Base-by-base conservation (phyloP, 768 basidiomycete genomes). In the Tubosaeta sp. region DNA sequence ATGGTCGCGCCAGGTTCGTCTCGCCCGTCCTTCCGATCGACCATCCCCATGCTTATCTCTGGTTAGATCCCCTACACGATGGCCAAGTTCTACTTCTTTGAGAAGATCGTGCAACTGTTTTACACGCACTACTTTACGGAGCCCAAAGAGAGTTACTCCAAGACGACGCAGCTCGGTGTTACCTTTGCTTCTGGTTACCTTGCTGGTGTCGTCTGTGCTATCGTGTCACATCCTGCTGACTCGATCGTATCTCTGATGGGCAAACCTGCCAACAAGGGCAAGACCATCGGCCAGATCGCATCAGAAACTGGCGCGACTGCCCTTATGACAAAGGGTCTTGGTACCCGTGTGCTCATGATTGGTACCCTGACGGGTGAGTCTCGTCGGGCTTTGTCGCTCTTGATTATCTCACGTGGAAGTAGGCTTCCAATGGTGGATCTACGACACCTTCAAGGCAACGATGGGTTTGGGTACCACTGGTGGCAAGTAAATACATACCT, bases 21-120 rank as follows among this genome's bases (percentile, higher is more conserved):
- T n/a, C 1, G 3, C 19, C 36, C 4, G 9, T 7, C 8, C 9
- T 35, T 35, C 6, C 34, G 3, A 9, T 35, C 34, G 34, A 19
- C 19, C 18, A 11, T 38, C 19, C 36, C 19, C 18, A 35, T 38
- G 36, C 1, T 38, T 2, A 38, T 22, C 12, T 2, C 7, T 10
- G 19, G 5, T 21, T 6, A 51, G 49, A 51, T 51, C 64, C 94
- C 94, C 48, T 96, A 96, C 79, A 96, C 94, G 64, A 94, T 96
- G 93, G 93, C 93, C 77, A 96, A 96, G 75, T 96, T 96, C 83
- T 91, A 82, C 82, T 92, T 90, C 81, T 94, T 86, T 70, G 91
- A 94, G 71, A 84, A 86, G 78, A 87, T 88, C 61, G 90, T 87
- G 68, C 78, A 83, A 64, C 68, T 88, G 60, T 94, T 94, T 77